Base-by-base conservation (phyloP, 495 filamentous ascomycete genomes). In the Penicillium egyptiacum region DNA sequence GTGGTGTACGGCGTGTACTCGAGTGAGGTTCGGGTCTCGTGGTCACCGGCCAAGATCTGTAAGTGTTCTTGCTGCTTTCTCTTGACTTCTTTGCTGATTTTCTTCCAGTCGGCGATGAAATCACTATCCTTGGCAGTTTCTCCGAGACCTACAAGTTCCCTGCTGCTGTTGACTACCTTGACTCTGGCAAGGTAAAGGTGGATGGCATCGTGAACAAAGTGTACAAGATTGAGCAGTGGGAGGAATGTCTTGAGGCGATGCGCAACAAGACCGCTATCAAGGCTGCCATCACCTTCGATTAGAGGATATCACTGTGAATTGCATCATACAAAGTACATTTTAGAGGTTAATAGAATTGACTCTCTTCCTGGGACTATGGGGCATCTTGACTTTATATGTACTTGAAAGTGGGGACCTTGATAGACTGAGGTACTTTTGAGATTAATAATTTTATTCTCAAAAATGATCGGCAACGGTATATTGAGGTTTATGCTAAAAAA, bases 101-200 rank as follows among this genome's bases (percentile, higher is more conserved):
- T 1, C 14, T 28, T 30, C 20, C 50, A 74, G 74, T 75, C 53
- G 71, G 71, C 46, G 75, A 85, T 61, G 86, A 88, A 64, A 88
- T 89, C 63, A 88, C 83, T 57, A 86, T 90, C 58, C 70, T 89
- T 39, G 85, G 86, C 26, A 85, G 79, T 37, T 89, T 88, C 77
- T 85, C 80, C 28, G 84, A 89, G 64, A 83, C 83, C 16, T 86
- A 86, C 75, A 88, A 88, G 79, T 90, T 87, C 79, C 85, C 86
- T 4, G 80, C 86, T 28, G 86, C 86, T 8, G 83, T 89, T 57
- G 81, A 85, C 71, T 88, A 88, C 70, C 79, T 87, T 35, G 86
- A 88, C 63, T 81, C 74, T 7, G 85, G 79, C 47, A 86, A 86
- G 74, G 79, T 88, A 53, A 87, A 83, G 70, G 77, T 82, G 19